These are phyloP conservation scores for Trichoderma aggressivum DNA, from an alignment of 2,329 filamentous ascomycete genomes.

Conservation along the genomic window DNA sequence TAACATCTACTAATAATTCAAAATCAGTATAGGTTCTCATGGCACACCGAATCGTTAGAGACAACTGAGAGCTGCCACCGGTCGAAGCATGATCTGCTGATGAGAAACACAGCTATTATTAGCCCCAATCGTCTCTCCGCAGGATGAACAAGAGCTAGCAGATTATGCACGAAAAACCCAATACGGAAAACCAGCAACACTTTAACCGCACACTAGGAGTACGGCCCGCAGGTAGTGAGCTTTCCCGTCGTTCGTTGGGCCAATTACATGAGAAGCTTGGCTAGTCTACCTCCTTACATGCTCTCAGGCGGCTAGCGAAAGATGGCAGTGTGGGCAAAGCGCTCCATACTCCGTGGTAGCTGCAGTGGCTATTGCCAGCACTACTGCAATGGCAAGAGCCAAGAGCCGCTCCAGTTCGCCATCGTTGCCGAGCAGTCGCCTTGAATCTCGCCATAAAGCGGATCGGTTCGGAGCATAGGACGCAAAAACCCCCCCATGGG, in stretches of 20 bases:
- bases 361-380: background rate
- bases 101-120: slow-evolving; percentile 3
- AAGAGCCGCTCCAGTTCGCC: background rate
- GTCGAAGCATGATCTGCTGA: background rate
- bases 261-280: background rate
- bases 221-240: slow-evolving; percentile 2
- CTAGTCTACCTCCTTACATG: background rate
- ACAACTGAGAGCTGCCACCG: background rate
- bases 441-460: background rate
- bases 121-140: background rate
- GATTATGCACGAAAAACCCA: slow-evolving; percentile 9
- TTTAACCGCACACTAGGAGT: slow-evolving; percentile 15
- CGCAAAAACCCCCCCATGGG: background rate
- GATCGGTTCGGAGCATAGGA: background rate
- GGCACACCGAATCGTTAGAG: background rate
- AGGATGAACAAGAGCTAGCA: slow-evolving; percentile 10
- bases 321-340: background rate
- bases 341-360: background rate
- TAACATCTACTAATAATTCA: background rate
- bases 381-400: background rate
- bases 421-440: background rate
- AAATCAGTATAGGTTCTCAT: background rate
- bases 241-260: background rate
- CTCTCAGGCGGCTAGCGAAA: slow-evolving; percentile 2
- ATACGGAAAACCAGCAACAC: slow-evolving; percentile 3